Evolutionary conservation across 2,329 filamentous ascomycete genomes (phyloP).

Genomic region (Diaporthe helianthi): DNA sequence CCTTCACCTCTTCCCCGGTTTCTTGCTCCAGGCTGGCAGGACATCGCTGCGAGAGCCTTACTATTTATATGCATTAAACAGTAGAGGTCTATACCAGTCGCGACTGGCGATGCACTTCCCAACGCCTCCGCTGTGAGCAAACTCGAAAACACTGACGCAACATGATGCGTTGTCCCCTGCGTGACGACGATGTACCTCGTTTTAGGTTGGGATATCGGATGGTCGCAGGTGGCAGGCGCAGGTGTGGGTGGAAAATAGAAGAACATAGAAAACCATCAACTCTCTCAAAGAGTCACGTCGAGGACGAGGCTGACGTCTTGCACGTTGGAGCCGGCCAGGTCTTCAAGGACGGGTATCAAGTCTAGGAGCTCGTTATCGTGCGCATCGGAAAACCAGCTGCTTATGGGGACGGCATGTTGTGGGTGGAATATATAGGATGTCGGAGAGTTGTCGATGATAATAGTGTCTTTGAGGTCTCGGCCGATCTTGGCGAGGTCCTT

Average conservation of each 20-base stretch:
- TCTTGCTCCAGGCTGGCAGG: slow-evolving; percentile 34
- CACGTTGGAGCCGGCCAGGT: slow-evolving; percentile 87
- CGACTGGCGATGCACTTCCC: slow-evolving; percentile 42
- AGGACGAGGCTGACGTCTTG: slow-evolving; percentile 96
- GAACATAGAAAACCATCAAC: slow-evolving; percentile 43
- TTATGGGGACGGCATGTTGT: slow-evolving; percentile 97
- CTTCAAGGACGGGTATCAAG: slow-evolving; percentile 96
- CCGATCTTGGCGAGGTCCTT: slow-evolving; percentile 98
- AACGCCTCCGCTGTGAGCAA: slow-evolving; percentile 63
- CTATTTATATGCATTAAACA: slow-evolving; percentile 40
- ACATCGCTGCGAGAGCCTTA: slow-evolving; percentile 35
- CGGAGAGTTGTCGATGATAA: slow-evolving; percentile 99
- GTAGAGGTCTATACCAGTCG: slow-evolving; percentile 45
- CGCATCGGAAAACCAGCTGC: slow-evolving; percentile 99
- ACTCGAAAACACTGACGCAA: slow-evolving; percentile 34
- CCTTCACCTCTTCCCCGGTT: neutral
- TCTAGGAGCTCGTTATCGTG: slow-evolving; percentile 99
- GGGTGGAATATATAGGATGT: slow-evolving; percentile 99
- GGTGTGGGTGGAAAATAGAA: slow-evolving; percentile 34
- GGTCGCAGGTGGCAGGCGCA: slow-evolving; percentile 27
- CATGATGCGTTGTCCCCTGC: slow-evolving; percentile 30
- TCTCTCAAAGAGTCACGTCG: slow-evolving; percentile 78
- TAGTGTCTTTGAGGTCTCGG: slow-evolving; percentile 93
- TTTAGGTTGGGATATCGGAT: slow-evolving; percentile 36
- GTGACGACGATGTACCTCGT: slow-evolving; percentile 33